A percentile compares a stretch with the other conserved stretches of the same genome.
Evolutionary conservation across 768 basidiomycete genomes (phyloP).

Genomic region (Pleurotus sapidus): DNA sequence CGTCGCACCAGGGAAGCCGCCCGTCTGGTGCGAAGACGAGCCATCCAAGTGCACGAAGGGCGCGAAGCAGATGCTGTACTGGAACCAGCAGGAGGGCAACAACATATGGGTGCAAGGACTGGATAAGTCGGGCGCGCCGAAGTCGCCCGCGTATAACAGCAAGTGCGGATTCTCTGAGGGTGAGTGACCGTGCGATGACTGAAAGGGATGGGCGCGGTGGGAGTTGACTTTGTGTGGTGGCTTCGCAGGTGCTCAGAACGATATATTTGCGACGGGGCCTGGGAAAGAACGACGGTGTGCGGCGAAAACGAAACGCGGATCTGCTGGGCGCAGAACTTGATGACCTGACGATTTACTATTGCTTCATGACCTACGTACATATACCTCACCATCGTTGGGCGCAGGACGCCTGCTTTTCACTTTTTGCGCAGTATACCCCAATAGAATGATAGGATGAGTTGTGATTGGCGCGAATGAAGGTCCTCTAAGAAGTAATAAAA

Average conservation of each 20-base stretch:
- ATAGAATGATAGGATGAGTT: neutral
- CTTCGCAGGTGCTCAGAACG: slow-evolving; percentile 36
- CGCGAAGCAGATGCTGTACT: slow-evolving; percentile 55
- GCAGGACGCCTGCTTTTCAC: too few species aligned
- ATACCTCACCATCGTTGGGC: too few species aligned
- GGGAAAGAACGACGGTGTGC: neutral
- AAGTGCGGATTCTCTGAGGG: slow-evolving; percentile 48
- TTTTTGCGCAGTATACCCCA: too few species aligned
- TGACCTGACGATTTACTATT: too few species aligned
- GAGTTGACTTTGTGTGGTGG: too few species aligned
- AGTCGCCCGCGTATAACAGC: slow-evolving; percentile 46
- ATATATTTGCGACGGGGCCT: slow-evolving; percentile 29
- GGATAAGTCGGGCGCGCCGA: slow-evolving; percentile 34
- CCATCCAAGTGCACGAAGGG: slow-evolving; percentile 39
- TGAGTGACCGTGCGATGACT: slow-evolving; percentile 21
- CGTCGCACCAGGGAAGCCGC: slow-evolving; percentile 38
- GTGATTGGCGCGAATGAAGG: neutral
- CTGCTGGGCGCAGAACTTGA: too few species aligned
- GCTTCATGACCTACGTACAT: too few species aligned
- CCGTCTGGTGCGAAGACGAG: slow-evolving; percentile 52
- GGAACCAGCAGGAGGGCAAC: slow-evolving; percentile 47
- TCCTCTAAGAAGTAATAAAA: neutral
- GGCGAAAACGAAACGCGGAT: neutral
- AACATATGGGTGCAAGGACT: slow-evolving; percentile 42
- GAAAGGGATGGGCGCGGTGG: too few species aligned